Conservation (phyloP, 306 rosid genomes). For the Fragaria vesca region DNA sequence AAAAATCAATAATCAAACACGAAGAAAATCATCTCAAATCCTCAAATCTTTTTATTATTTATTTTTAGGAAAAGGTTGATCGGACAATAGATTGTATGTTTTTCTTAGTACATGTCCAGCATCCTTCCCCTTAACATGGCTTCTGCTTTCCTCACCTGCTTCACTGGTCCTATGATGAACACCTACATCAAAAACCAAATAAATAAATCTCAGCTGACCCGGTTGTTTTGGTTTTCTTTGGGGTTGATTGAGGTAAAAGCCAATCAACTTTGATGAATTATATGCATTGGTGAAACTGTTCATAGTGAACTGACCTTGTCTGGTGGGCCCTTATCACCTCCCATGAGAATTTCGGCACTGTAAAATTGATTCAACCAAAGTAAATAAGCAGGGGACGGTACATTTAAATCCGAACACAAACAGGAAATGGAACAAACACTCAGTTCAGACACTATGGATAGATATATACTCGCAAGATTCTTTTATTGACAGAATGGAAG, state of each 20-base stretch:
- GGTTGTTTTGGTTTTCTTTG: not conserved
- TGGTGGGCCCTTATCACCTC: constrained; percentile 88
- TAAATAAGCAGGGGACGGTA: constrained; percentile 10
- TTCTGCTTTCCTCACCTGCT: constrained; percentile 93
- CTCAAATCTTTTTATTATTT: constrained; percentile 29
- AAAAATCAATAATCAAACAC: no score
- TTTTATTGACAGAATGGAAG: constrained; percentile 76
- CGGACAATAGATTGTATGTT: constrained; percentile 11
- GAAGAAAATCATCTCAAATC: not conserved
- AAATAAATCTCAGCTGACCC: not conserved
- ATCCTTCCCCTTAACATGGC: constrained; percentile 93
- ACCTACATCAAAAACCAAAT: constrained; percentile 47
- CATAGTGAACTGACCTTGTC: constrained; percentile 62
- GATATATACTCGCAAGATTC: constrained; percentile 72
- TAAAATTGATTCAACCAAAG: constrained; percentile 21
- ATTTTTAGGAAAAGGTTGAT: constrained; percentile 20
- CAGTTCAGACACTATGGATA: not conserved
- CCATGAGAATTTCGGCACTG: constrained; percentile 90
- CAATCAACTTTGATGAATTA: not conserved
- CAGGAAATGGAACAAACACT: constrained; percentile 10
- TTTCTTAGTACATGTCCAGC: constrained; percentile 47
- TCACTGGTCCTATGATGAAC: constrained; percentile 79
- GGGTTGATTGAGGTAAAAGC: not conserved
- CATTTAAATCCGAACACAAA: constrained; percentile 10
- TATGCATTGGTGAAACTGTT: not conserved